phyloP scores from a whole-genome alignment of 495 filamentous ascomycete species.

The Lepidopterella palustris region DNA sequence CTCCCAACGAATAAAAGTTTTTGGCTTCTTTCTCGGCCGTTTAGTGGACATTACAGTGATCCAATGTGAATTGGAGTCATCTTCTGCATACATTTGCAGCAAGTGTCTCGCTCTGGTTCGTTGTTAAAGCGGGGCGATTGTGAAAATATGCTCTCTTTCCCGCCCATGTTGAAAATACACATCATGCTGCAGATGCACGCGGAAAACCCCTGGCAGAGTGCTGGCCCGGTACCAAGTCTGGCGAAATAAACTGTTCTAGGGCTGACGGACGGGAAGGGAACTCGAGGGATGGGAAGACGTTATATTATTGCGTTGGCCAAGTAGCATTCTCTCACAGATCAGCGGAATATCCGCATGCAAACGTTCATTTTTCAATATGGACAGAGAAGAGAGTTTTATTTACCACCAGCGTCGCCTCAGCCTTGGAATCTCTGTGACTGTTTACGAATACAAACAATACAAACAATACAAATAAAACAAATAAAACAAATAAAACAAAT shows the following conservation, averaged over 20 bases:
- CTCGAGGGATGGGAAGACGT: too few species aligned
- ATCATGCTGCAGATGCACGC: slow-evolving; percentile 4
- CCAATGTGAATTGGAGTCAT: not conserved
- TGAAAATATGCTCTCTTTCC: not conserved
- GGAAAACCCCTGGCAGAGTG: not conserved
- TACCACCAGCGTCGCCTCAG: too few species aligned
- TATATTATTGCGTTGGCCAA: too few species aligned
- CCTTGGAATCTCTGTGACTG: too few species aligned
- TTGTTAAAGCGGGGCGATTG: not conserved
- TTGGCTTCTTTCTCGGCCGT: not conserved
- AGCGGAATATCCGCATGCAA: too few species aligned
- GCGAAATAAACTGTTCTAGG: not conserved
- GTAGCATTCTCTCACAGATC: too few species aligned
- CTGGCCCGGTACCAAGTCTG: not conserved
- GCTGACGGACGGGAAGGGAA: not conserved
- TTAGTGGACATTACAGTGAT: not conserved
- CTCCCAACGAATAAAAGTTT: not conserved
- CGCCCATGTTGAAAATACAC: not conserved
- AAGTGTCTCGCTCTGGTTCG: slow-evolving; percentile 2
- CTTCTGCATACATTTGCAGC: not conserved
- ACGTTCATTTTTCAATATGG: too few species aligned
- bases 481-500: too few species aligned
- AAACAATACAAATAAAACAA: too few species aligned
- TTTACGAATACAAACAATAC: too few species aligned
- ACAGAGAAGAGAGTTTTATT: too few species aligned